A percentile compares a stretch with the other conserved stretches of the same genome.
Conservation (phyloP, 148 eudicot genomes). For the Rhododendron molle region DNA sequence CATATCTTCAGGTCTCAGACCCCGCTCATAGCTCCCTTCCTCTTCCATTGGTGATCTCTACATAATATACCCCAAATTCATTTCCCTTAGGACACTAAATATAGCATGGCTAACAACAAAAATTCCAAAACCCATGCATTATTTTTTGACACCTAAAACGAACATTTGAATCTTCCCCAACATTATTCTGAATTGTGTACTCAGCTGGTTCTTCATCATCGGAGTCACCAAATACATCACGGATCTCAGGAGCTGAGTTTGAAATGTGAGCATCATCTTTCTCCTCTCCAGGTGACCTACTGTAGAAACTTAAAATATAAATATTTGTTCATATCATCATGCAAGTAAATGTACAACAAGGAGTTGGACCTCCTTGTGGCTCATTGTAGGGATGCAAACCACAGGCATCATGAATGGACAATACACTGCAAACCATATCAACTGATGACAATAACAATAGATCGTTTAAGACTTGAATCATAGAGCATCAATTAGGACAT, state of each 20-base stretch:
- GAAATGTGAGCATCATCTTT: slow-evolving; percentile 54
- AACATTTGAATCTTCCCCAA: slow-evolving; percentile 62
- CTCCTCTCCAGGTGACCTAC: slow-evolving; percentile 71
- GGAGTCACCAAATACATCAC: slow-evolving; percentile 98
- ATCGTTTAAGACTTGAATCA: background rate
- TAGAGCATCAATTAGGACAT: background rate
- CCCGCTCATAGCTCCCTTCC: slow-evolving; percentile 67
- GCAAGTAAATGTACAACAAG: background rate
- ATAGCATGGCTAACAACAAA: slow-evolving; percentile 9
- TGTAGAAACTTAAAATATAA: slow-evolving; percentile 19
- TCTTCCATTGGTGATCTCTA: slow-evolving; percentile 82
- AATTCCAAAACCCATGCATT: slow-evolving; percentile 6
- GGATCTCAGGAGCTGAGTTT: slow-evolving; percentile 77
- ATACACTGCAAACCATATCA: background rate
- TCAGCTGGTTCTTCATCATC: slow-evolving; percentile 92
- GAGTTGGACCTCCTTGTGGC: background rate
- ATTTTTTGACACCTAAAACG: slow-evolving; percentile 11
- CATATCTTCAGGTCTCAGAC: slow-evolving; percentile 75
- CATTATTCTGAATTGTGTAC: slow-evolving; percentile 58
- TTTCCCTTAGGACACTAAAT: slow-evolving; percentile 1
- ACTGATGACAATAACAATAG: background rate
- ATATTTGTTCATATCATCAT: background rate
- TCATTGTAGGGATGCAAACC: background rate
- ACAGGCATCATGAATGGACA: background rate
- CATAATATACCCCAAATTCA: slow-evolving; percentile 1